These are phyloP conservation scores for Ochetophila trinervis DNA, from an alignment of 306 rosid species.

Conservation along the genomic window DNA sequence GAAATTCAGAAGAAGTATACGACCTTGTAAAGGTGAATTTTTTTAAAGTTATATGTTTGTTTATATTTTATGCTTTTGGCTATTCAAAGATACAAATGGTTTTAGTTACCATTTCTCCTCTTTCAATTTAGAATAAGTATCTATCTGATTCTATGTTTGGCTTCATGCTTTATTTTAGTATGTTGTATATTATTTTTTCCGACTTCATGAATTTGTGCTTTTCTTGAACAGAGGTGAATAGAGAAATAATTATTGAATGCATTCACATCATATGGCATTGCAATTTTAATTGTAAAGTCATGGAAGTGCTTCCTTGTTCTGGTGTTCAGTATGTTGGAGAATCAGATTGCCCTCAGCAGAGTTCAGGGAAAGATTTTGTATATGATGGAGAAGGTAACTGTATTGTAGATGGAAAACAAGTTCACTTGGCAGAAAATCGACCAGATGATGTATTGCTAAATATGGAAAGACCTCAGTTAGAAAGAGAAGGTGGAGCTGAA, in stretches of 20 bases:
- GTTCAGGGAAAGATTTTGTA: conserved; percentile 43
- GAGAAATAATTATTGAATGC: conserved; percentile 26
- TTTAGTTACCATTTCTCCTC: no score
- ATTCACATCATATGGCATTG: conserved; percentile 29
- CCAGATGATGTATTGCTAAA: conserved; percentile 31
- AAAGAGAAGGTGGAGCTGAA: conserved; percentile 39
- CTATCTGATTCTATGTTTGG: background rate
- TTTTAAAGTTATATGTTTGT: no score
- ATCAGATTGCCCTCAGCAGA: conserved; percentile 60
- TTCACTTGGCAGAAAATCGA: conserved; percentile 35
- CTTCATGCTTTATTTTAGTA: background rate
- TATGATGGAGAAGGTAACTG: conserved; percentile 45
- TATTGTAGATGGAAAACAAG: conserved; percentile 41
- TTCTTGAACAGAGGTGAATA: conserved; percentile 40
- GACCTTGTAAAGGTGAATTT: no score
- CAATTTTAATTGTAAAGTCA: conserved; percentile 33
- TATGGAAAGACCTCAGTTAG: conserved; percentile 41
- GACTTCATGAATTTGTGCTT: conserved; percentile 12
- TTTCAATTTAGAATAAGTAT: background rate
- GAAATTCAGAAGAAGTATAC: no score
- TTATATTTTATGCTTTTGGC: no score
- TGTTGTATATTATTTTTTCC: background rate
- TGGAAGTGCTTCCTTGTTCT: conserved; percentile 91
- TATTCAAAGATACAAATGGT: no score
- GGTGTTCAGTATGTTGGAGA: conserved; percentile 60